Evolutionary conservation across 192 early-diverging fungal species (phyloP).

Genomic region (Backusella liffmaniae): DNA sequence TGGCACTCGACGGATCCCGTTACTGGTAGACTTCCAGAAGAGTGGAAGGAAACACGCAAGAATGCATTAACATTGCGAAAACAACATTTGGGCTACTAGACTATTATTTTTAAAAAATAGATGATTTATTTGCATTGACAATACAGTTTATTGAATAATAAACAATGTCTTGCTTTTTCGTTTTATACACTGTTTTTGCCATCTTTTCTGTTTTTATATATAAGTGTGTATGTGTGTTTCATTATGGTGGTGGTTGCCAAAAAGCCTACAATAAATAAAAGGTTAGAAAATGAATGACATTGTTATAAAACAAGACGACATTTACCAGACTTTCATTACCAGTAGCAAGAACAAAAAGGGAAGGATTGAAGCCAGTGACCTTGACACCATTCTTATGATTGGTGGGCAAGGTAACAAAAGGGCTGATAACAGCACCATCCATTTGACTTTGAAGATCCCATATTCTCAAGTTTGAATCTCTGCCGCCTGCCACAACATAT

Average conservation of each 20-base stretch:
- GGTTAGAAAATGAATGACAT: neutral
- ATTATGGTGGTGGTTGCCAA: conserved; percentile 9
- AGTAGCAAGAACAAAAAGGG: conserved; percentile 68
- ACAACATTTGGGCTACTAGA: conserved; percentile 32
- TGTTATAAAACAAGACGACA: conserved; percentile 8
- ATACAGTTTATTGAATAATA: too few species aligned
- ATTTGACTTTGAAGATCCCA: conserved; percentile 13
- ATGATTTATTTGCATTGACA: too few species aligned
- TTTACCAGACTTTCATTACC: conserved; percentile 66
- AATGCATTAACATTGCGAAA: conserved; percentile 17
- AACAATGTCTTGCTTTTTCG: too few species aligned
- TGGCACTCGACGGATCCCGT: conserved; percentile 3
- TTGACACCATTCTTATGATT: neutral
- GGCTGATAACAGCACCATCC: neutral
- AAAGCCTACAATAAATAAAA: neutral
- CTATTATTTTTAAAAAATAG: neutral
- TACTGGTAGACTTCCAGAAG: conserved; percentile 10
- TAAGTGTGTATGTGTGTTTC: neutral
- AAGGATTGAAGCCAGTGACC: conserved; percentile 63
- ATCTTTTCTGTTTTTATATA: neutral
- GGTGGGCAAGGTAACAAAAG: neutral
- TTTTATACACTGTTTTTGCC: neutral
- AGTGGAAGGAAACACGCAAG: conserved; percentile 24
- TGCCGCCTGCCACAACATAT: conserved; percentile 64
- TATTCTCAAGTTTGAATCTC: conserved; percentile 9